Conservation (phyloP, 2,329 filamentous ascomycete genomes). For the Pestalotiopsis fici region DNA sequence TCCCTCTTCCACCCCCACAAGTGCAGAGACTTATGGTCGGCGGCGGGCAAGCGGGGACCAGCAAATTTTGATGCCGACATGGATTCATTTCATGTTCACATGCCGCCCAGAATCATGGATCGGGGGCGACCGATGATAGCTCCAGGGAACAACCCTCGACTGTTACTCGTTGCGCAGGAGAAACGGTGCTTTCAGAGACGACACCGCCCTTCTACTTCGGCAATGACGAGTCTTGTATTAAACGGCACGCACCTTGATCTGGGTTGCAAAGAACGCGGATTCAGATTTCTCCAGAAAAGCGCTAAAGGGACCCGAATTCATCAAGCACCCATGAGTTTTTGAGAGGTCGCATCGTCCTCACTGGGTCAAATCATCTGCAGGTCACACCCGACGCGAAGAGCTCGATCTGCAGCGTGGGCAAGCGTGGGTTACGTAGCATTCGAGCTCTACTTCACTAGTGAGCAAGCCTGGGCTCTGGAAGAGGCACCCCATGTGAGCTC, state of each 20-base stretch:
- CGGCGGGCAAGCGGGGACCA: neutral
- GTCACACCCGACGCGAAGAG: neutral
- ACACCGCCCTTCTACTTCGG: neutral
- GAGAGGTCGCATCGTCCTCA: neutral
- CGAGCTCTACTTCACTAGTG: neutral
- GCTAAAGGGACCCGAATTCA: neutral
- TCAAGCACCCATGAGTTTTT: no score
- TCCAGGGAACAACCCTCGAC: neutral
- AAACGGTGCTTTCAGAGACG: neutral
- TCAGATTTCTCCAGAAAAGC: neutral
- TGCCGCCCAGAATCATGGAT: neutral
- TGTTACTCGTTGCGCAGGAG: neutral
- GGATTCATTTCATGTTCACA: slow-evolving; percentile 2
- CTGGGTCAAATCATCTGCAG: neutral
- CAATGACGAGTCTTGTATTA: neutral
- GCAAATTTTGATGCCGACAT: neutral
- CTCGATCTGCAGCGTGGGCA: neutral
- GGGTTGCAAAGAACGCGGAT: neutral
- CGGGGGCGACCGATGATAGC: neutral
- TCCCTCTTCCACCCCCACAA: neutral
- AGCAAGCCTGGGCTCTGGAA: neutral
- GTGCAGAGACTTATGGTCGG: neutral
- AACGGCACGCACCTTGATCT: neutral
- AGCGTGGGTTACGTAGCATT: neutral
- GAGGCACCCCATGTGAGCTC: neutral